phyloP scores from a whole-genome alignment of 495 filamentous ascomycete genomes.

The Pseudevernia furfuracea region DNA sequence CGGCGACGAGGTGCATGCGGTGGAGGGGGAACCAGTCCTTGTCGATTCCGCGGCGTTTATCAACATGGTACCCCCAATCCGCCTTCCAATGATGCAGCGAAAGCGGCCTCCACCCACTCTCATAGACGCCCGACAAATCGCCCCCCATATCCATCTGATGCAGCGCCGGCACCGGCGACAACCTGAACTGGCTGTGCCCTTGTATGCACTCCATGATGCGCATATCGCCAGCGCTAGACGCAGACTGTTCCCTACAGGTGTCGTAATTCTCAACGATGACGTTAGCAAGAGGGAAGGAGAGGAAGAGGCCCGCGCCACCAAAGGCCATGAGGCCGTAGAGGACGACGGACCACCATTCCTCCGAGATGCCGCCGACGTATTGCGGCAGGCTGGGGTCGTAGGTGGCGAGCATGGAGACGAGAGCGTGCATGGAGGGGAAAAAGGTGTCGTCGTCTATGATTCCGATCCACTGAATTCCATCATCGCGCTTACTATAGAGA shows the following conservation, averaged over 20 bases:
- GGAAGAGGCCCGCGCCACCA: conserved; percentile 54
- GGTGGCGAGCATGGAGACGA: conserved; percentile 39
- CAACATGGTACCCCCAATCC: conserved; percentile 48
- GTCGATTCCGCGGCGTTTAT: conserved; percentile 16
- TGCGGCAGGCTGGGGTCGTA: conserved; percentile 42
- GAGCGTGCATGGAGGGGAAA: conserved; percentile 44
- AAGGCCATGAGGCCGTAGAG: conserved; percentile 48
- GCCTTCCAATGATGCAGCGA: conserved; percentile 54
- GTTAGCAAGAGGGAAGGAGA: conserved; percentile 44
- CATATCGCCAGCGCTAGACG: conserved; percentile 40
- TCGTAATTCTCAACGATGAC: conserved; percentile 35
- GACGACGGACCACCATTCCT: conserved; percentile 43
- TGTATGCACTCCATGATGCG: conserved; percentile 48
- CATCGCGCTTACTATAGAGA: conserved; percentile 40
- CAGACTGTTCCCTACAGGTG: conserved; percentile 32
- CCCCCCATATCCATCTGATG: conserved; percentile 47
- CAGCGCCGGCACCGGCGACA: conserved; percentile 46
- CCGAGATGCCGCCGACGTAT: conserved; percentile 53
- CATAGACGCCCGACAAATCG: conserved; percentile 50
- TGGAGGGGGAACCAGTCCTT: conserved; percentile 35
- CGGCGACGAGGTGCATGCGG: conserved; percentile 41
- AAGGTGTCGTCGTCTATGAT: conserved; percentile 69
- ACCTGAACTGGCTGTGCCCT: conserved; percentile 39
- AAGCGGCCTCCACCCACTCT: conserved; percentile 42
- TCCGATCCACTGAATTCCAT: conserved; percentile 49